Evolutionary conservation across 768 basidiomycete species (phyloP).

Genomic region (Agrocybe chaxingu): DNA sequence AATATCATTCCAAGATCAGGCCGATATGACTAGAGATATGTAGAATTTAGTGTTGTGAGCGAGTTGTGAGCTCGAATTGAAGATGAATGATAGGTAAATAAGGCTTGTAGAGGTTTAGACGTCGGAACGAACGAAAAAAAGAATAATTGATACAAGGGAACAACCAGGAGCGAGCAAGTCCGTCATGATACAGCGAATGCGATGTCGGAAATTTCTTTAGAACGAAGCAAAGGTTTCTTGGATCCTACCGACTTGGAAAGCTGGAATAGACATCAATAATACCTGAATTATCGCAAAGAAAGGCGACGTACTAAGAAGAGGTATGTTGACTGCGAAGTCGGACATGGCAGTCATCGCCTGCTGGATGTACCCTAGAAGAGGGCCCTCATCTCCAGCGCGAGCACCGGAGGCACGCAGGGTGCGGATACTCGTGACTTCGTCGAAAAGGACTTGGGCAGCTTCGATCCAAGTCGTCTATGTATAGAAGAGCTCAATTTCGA

Average conservation of each 20-base stretch:
- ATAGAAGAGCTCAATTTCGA: neutral
- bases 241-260: slow-evolving; percentile 19
- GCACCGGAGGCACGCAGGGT: slow-evolving; percentile 11
- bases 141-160: neutral
- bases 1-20: too few relatives aligned
- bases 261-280: slow-evolving; percentile 4
- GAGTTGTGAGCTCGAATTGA: too few relatives aligned
- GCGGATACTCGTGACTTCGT: slow-evolving; percentile 16
- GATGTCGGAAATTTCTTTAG: neutral
- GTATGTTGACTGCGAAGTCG: slow-evolving; percentile 17
- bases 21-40: too few relatives aligned
- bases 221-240: slow-evolving; percentile 14
- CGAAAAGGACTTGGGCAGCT: slow-evolving; percentile 20
- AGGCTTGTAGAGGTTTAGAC: too few relatives aligned
- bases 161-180: neutral
- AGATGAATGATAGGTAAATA: too few relatives aligned
- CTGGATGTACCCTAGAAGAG: slow-evolving; percentile 12
- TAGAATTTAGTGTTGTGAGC: too few relatives aligned
- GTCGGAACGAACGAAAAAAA: too few relatives aligned
- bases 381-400: slow-evolving; percentile 12
- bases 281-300: neutral
- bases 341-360: slow-evolving; percentile 16
- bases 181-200: neutral
- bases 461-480: slow-evolving; percentile 22
- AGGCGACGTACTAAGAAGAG: slow-evolving; percentile 14